Evolutionary conservation across 768 basidiomycete species (phyloP).

Genomic region (Neoboletus subvelutipes): DNA sequence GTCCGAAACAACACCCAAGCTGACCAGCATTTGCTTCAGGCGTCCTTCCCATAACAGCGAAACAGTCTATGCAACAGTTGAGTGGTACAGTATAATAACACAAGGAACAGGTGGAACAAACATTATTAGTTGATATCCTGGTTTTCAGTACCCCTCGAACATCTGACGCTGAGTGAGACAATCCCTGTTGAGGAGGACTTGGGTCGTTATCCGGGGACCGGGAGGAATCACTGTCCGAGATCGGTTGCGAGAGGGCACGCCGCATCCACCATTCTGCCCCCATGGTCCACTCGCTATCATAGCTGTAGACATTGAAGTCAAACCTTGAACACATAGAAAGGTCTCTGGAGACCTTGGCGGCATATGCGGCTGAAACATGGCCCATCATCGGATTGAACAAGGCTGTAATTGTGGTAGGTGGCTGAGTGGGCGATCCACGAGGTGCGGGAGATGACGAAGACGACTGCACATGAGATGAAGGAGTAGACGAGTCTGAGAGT

Average conservation of each 20-base stretch:
- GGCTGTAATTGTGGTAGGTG: constrained; percentile 92
- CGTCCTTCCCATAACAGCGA: constrained; percentile 95
- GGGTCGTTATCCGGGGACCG: not conserved
- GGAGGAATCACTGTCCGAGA: constrained; percentile 11
- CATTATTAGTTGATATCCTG: constrained; percentile 85
- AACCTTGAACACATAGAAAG: constrained; percentile 87
- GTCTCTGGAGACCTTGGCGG: constrained; percentile 82
- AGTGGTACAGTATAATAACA: not conserved
- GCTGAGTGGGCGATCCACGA: constrained; percentile 51
- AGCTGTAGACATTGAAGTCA: constrained; percentile 96
- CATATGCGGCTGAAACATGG: constrained; percentile 88
- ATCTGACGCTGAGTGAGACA: constrained; percentile 27
- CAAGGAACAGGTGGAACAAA: constrained; percentile 37
- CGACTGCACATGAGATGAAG: constrained; percentile 55
- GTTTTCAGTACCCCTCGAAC: constrained; percentile 87
- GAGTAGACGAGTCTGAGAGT: constrained; percentile 72
- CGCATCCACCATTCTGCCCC: constrained; percentile 97
- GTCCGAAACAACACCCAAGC: constrained; percentile 89
- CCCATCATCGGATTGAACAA: constrained; percentile 97
- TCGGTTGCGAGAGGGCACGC: constrained; percentile 40
- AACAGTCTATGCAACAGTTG: constrained; percentile 57
- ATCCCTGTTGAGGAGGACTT: constrained; percentile 11
- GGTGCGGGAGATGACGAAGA: constrained; percentile 36
- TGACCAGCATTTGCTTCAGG: constrained; percentile 83
- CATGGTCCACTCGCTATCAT: constrained; percentile 94